Evolutionary conservation across 2,329 filamentous ascomycete species (phyloP).

Genomic region (Fusarium bactridioides): DNA sequence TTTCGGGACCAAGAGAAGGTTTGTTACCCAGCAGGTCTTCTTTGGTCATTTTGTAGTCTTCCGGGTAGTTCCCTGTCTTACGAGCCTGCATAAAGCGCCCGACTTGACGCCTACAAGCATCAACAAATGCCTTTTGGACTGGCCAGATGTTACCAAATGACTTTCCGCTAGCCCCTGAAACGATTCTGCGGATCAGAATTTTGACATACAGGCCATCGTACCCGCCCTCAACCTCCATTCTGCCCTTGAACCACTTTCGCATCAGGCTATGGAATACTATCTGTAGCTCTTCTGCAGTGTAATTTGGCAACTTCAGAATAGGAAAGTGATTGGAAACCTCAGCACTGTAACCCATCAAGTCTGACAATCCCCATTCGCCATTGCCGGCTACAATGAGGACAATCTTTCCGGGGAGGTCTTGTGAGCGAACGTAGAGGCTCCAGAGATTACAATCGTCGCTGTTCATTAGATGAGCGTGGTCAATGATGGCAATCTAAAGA

Average conservation of each 20-base stretch:
- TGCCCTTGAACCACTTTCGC: constrained; percentile 58
- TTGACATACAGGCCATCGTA: constrained; percentile 66
- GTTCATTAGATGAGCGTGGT: constrained; percentile 43
- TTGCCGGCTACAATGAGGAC: constrained; percentile 43
- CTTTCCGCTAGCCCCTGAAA: constrained; percentile 64
- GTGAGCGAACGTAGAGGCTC: constrained; percentile 40
- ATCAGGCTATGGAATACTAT: constrained; percentile 65
- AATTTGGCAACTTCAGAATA: constrained; percentile 70
- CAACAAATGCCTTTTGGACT: constrained; percentile 63
- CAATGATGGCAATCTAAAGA: constrained; percentile 40
- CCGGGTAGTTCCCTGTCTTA: constrained; percentile 33
- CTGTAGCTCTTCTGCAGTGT: constrained; percentile 68
- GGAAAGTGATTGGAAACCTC: constrained; percentile 43
- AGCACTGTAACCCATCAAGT: constrained; percentile 66
- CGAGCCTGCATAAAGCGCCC: constrained; percentile 57
- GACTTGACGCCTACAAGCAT: constrained; percentile 65
- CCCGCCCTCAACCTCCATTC: constrained; percentile 68
- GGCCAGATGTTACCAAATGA: constrained; percentile 77
- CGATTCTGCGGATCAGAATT: constrained; percentile 68
- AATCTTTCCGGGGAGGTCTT: constrained; percentile 41
- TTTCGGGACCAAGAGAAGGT: constrained; percentile 60
- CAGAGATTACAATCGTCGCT: constrained; percentile 42
- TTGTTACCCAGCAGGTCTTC: constrained; percentile 76
- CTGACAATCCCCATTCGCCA: constrained; percentile 61
- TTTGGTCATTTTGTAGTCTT: constrained; percentile 53